Evolutionary conservation across 345 rosid species (phyloP).

Genomic region (Leavenworthia alabamica): DNA sequence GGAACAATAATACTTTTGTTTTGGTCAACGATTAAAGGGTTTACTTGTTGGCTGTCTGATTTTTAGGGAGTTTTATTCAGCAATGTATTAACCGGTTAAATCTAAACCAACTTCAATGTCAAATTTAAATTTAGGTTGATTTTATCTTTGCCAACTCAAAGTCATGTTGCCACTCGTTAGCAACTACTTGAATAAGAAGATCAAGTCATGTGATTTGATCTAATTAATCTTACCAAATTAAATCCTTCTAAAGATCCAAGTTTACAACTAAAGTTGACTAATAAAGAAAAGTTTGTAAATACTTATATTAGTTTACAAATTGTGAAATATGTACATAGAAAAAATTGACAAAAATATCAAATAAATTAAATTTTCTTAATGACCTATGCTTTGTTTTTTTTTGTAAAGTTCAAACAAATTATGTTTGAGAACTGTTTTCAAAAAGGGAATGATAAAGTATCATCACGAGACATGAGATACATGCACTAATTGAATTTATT

Average conservation of each 20-base stretch:
- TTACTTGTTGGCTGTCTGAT: neutral
- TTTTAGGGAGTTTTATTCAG: too few relatives aligned
- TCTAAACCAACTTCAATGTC: neutral
- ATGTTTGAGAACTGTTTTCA: neutral
- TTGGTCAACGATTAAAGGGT: neutral
- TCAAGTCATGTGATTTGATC: slow-evolving; percentile 5
- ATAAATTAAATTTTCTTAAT: neutral
- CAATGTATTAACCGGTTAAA: neutral
- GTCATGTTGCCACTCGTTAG: slow-evolving; percentile 27
- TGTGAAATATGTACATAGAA: neutral
- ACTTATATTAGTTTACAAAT: neutral
- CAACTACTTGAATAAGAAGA: slow-evolving; percentile 21
- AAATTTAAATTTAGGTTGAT: neutral
- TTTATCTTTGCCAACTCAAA: slow-evolving; percentile 18
- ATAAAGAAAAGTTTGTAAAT: neutral
- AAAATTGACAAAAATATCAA: neutral
- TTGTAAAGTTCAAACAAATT: neutral
- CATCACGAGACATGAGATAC: neutral
- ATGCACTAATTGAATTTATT: neutral
- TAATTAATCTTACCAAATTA: neutral
- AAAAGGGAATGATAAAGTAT: neutral
- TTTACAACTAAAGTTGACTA: slow-evolving; percentile 13
- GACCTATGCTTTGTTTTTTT: too few relatives aligned
- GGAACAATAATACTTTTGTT: neutral
- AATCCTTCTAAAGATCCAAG: neutral